Evolutionary conservation across 1,284 basidiomycete species (phyloP).

Genomic region (Sanguinoderma infundibulare): DNA sequence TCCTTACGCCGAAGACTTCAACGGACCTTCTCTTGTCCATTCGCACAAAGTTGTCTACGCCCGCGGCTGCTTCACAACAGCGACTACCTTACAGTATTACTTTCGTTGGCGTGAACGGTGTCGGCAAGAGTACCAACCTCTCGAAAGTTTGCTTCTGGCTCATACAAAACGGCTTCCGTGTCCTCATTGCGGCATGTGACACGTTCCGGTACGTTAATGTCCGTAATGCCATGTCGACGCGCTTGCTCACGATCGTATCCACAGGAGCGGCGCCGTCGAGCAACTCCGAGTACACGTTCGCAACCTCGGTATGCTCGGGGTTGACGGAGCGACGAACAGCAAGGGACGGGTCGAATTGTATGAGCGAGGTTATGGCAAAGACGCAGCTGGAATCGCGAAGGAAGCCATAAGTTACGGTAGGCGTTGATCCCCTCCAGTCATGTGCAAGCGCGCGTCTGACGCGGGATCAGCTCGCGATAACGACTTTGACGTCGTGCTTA

Average conservation of each 20-base stretch:
- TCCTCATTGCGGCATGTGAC: slow-evolving; percentile 98
- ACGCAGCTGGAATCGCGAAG: slow-evolving; percentile 96
- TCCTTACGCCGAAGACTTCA: slow-evolving; percentile 95
- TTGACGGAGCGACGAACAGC: slow-evolving; percentile 67
- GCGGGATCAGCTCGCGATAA: slow-evolving; percentile 71
- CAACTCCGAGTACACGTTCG: slow-evolving; percentile 96
- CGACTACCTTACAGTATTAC: slow-evolving; percentile 91
- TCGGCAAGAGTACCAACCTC: slow-evolving; percentile 98
- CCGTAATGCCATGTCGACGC: neutral
- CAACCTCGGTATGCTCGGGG: slow-evolving; percentile 89
- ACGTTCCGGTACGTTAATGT: slow-evolving; percentile 78
- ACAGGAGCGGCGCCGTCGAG: slow-evolving; percentile 94
- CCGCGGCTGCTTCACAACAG: slow-evolving; percentile 71
- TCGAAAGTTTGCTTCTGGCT: slow-evolving; percentile 99
- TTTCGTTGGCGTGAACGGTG: slow-evolving; percentile 99
- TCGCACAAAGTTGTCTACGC: slow-evolving; percentile 72
- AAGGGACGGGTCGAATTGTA: slow-evolving; percentile 89
- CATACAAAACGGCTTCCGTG: slow-evolving; percentile 91
- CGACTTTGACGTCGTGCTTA: slow-evolving; percentile 91
- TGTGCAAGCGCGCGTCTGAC: neutral
- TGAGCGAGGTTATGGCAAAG: slow-evolving; percentile 97
- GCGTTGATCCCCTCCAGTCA: slow-evolving; percentile 24
- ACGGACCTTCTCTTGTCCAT: slow-evolving; percentile 92
- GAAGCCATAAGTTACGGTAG: slow-evolving; percentile 91
- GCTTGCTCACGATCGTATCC: neutral